Conservation (phyloP, 148 eudicot genomes). For the Silene latifolia region DNA sequence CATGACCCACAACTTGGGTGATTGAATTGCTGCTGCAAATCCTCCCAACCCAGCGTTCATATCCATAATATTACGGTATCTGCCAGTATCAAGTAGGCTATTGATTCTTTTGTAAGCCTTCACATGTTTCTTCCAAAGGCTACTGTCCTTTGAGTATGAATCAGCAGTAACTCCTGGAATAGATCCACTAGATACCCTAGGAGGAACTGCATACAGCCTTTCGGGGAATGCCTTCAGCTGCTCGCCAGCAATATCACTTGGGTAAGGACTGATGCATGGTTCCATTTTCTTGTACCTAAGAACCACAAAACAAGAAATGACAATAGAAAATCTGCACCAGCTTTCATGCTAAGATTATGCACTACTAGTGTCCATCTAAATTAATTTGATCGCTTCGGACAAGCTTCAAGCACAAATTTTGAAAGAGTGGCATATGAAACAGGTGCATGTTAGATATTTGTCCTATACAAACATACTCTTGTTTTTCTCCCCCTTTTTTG, state of each 20-base stretch:
- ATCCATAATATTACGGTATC: slow-evolving; percentile 95
- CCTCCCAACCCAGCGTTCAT: slow-evolving; percentile 98
- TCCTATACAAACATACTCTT: no score
- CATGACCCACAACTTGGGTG: slow-evolving; percentile 94
- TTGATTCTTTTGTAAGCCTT: slow-evolving; percentile 68
- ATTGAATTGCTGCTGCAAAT: slow-evolving; percentile 84
- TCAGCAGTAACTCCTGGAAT: slow-evolving; percentile 72
- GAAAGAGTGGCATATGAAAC: no score
- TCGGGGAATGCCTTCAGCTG: slow-evolving; percentile 77
- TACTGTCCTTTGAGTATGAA: slow-evolving; percentile 56
- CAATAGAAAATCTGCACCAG: background rate
- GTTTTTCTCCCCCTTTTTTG: no score
- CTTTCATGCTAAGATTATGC: background rate
- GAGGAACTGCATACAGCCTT: slow-evolving; percentile 78
- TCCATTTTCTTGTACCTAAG: slow-evolving; percentile 97
- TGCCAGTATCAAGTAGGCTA: slow-evolving; percentile 77
- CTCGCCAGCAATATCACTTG: slow-evolving; percentile 31
- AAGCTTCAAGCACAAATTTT: background rate
- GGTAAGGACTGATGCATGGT: slow-evolving; percentile 63
- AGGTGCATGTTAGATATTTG: no score
- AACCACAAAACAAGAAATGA: slow-evolving; percentile 4
- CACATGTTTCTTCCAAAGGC: slow-evolving; percentile 78
- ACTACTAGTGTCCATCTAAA: no score
- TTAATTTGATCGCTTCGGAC: background rate
- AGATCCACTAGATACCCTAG: slow-evolving; percentile 73